Base-by-base conservation (phyloP, 306 rosid genomes). In the Fagus sylvatica region DNA sequence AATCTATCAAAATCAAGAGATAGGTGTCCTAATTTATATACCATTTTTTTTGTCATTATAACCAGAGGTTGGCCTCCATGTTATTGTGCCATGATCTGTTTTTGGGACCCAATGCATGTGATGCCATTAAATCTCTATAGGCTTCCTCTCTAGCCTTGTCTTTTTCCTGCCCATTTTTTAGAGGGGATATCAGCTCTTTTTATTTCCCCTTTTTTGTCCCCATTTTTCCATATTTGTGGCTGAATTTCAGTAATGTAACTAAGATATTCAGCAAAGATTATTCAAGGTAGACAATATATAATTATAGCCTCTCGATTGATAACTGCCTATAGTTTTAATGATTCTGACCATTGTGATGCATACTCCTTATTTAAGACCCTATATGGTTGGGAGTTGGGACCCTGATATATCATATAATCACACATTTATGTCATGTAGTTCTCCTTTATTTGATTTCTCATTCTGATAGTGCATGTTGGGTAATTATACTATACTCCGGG, bases 61-160 rank as follows among this genome's bases (percentile, higher is more conserved):
- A 56, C 49, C 69, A 33, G 75, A 57, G 41, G 53, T 43, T 19
- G 80, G 43, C 56, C 37, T 75, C 79, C 70, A 22, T 17, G 42
- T 55, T 79, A 37, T 56, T 30, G 75, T 71, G 80, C 54, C 69
- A 13, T 32, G 72, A 67, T 72, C 34, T 53, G 69, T 19, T 37
- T 48, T 36, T 22, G 77, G 89, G 89, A 22, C 79, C 80, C 67
- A 28, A 33, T 53, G 37, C 80, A 73, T 34, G 84, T 82, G 85
- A 73, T 70, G 33, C 60, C 79, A 77, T 33, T 69, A 49, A 37
- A 30, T 42, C 62, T 12, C 40, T 22, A 22, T 53, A 22, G 61
- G 48, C 51, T 57, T 42, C 48, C 73, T 37, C 46, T 49, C 33
- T 7, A 19, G 64, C 64, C 28, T 10, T 61, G 6, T 42, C 51